phyloP scores from a whole-genome alignment of 345 rosid species.

The Linum trigynum region DNA sequence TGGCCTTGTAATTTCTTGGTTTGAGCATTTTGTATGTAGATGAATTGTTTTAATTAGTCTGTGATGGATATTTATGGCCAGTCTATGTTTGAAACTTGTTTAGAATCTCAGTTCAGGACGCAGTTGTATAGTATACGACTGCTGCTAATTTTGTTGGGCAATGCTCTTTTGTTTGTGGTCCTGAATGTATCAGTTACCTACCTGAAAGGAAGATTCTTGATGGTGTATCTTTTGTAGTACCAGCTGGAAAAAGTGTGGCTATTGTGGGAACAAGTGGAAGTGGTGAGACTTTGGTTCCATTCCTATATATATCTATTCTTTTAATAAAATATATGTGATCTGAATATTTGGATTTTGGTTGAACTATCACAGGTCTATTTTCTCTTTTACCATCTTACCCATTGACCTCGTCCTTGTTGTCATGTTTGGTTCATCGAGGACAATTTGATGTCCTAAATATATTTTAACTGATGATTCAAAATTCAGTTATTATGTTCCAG shows the following conservation, averaged over 20 bases:
- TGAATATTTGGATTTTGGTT: background rate
- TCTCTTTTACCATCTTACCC: too few species aligned
- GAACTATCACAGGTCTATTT: too few species aligned
- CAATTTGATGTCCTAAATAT: background rate
- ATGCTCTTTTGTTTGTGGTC: constrained; percentile 18
- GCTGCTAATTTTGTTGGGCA: background rate
- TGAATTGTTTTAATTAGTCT: background rate
- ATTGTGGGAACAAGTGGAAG: constrained; percentile 99
- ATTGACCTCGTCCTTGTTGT: too few species aligned
- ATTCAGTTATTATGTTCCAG: background rate
- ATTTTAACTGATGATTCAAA: background rate
- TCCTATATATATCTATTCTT: background rate
- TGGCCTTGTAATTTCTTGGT: too few species aligned
- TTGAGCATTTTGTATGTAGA: background rate
- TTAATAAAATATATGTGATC: background rate
- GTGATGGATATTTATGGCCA: background rate
- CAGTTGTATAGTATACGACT: background rate
- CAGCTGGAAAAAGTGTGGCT: constrained; percentile 96
- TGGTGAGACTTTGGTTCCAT: constrained; percentile 37
- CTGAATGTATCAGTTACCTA: constrained; percentile 50
- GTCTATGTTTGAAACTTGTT: background rate
- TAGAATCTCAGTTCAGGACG: background rate
- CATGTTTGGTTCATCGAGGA: background rate
- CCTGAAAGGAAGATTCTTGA: constrained; percentile 79
- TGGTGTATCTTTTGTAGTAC: constrained; percentile 79